A percentile compares a stretch with the other conserved stretches of the same genome.
These are phyloP conservation scores for Coniella lustricola DNA, from an alignment of 2,329 filamentous ascomycete genomes.

Conservation along the genomic window DNA sequence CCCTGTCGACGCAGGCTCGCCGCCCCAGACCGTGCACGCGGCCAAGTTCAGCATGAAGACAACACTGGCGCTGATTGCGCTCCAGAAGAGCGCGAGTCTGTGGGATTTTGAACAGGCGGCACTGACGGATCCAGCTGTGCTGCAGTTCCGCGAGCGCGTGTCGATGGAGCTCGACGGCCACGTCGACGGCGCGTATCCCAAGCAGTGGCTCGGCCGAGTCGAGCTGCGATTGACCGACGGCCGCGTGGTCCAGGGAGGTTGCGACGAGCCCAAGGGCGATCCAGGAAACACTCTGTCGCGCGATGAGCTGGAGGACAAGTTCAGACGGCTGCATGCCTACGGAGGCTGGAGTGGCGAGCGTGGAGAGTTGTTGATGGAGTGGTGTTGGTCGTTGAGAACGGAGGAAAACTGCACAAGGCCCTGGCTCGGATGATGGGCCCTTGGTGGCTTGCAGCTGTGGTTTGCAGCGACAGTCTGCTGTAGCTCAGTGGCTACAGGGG, in stretches of 20 bases:
- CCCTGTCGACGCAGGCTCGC: neutral
- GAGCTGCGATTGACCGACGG: neutral
- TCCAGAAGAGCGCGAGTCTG: neutral
- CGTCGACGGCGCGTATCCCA: conserved; percentile 1
- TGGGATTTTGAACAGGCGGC: neutral
- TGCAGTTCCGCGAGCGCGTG: neutral
- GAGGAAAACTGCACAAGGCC: neutral
- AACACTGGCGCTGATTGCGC: conserved; percentile 2
- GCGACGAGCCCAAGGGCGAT: conserved; percentile 5
- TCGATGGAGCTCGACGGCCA: neutral
- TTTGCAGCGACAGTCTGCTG: no score
- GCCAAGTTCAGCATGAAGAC: conserved; percentile 8
- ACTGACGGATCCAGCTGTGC: neutral
- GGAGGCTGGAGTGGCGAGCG: neutral
- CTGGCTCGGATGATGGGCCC: no score
- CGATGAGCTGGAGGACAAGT: neutral
- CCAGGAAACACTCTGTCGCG: conserved; percentile 1
- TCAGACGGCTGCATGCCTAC: neutral
- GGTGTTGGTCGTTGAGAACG: conserved; percentile 3
- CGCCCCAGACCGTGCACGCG: neutral
- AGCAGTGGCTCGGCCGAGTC: conserved; percentile 1
- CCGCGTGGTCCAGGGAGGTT: neutral
- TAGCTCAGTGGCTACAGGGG: no score
- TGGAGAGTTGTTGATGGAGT: neutral
- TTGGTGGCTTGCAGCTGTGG: no score